These are phyloP conservation scores for Vanrija sp. DNA, from an alignment of 1,284 basidiomycete species.

Conservation along the genomic window DNA sequence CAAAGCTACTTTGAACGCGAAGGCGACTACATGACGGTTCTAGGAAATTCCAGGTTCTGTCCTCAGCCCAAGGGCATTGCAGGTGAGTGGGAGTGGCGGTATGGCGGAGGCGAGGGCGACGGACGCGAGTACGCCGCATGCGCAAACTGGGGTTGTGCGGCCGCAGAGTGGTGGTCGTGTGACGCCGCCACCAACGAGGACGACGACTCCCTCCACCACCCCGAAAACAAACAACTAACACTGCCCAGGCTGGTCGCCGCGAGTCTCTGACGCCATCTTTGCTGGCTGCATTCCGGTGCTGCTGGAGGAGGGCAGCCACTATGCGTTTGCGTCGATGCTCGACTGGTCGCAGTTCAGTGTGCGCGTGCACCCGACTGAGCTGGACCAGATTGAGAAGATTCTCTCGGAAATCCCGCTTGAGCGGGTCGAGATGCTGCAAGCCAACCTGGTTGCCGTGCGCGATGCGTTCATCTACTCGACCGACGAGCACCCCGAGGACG, in stretches of 20 bases:
- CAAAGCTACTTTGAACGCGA: slow-evolving; percentile 36
- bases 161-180: too few relatives aligned
- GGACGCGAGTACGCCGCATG: too few relatives aligned
- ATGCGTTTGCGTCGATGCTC: slow-evolving; percentile 50
- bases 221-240: neutral
- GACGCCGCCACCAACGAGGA: too few relatives aligned
- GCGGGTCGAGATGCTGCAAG: slow-evolving; percentile 48
- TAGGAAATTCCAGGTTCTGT: slow-evolving; percentile 49
- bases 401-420: slow-evolving; percentile 44
- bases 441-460: slow-evolving; percentile 48
- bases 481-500: slow-evolving; percentile 43
- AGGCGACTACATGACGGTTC: slow-evolving; percentile 49
- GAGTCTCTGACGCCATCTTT: slow-evolving; percentile 52
- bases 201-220: too few relatives aligned
- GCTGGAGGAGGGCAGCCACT: slow-evolving; percentile 49
- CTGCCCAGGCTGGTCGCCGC: slow-evolving; percentile 47
- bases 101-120: neutral
- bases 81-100: slow-evolving; percentile 23
- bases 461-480: slow-evolving; percentile 51
- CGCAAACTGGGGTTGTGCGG: too few relatives aligned
- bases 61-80: slow-evolving; percentile 49
- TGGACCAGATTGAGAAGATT: slow-evolving; percentile 50
- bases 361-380: slow-evolving; percentile 48
- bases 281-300: slow-evolving; percentile 54
- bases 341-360: slow-evolving; percentile 52